Base-by-base conservation (phyloP, 768 basidiomycete species). In the Lentinula raphanica region DNA sequence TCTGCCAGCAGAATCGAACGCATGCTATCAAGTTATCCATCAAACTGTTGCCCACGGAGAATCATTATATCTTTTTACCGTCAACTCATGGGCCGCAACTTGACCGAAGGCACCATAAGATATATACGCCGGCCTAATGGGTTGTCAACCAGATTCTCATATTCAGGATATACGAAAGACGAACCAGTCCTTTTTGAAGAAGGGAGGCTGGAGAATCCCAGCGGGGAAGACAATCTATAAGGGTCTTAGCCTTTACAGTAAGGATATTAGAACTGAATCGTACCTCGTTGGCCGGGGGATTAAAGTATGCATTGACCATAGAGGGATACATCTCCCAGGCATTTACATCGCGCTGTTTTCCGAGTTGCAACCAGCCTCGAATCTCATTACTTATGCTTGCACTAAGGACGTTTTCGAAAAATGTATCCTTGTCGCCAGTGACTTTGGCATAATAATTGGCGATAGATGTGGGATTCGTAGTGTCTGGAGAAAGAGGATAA, bases 101-200 rank as follows among this genome's bases (percentile, higher is more conserved):
- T 88, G 85, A 13, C 95, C 97, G 66, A 98, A 97, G 1, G 93
- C 86, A 21, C 94, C 96, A 63, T 96, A 98, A 28, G 85, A 81
- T 58, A 98, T 76, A 69, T 97, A 96, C 29, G 82, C 77, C 4
- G 97, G 97, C 92, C 90, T 92, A 57, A 3, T 35, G 46, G 50
- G 29, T 49, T 27, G 21, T n/a, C n/a, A n/a, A n/a, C n/a, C n/a
- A n/a, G n/a, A n/a, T n/a, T n/a, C n/a, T n/a, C n/a, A n/a, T 59
- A 31, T 25, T 8, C 1, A 17, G n/a, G 27, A 48, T 61, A 12
- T 60, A 48, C 28, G 35, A 60, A 44, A 31, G 19, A 58, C 79
- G 38, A 59, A 90, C 90, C 93, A 96, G 56, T 84, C 77, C 54
- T 82, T 76, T 3, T 81, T 82, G 77, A 94, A 98, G 81, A 94